Evolutionary conservation across 148 eudicot species (phyloP), one percentile per base, ranked within the genome.

Genomic region (Salicornia ramosissima): DNA sequence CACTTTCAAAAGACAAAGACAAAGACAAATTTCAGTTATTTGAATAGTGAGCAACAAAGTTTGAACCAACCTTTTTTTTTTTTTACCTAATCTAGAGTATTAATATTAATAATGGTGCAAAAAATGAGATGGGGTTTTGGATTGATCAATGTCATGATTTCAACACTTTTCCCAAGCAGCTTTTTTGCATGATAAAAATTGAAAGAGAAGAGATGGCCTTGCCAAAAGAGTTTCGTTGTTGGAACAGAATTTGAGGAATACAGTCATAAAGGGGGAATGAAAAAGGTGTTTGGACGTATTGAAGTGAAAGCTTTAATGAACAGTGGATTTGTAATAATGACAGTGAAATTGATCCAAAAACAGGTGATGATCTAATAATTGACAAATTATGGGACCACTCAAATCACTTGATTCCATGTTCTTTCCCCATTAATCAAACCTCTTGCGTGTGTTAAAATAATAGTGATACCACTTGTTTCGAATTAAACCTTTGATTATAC

Each of bases 111-210:
- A 40, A 51, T 36, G 61, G 39, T 73, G 70, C 63, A 42, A 68
- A 25, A 6, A 14, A 14, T 16, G 56, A 43, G 74, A 58, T 69
- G 69, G 73, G 69, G 24, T 69, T 75, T 75, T 69, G 74, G 74
- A 51, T 52, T 52, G 67, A 75, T 69, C 25, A 75, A 42, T 63
- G 78, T 69, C 64, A 75, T 69, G 22, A 63, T 75, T 69, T 39
- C 19, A 29, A 55, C 54, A 49, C 53, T 68, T 69, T 50, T 40
- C 4, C 33, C 3, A 51, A 60, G 62, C 22, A 46, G 33, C n/a
- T 16, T 58, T 58, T 29, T 65, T 42, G 47, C 69, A 72, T 64
- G 43, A 72, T 50, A 30, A 62, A 59, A 19, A 14, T 49, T 40
- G 14, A 22, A 53, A 40, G 52, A 64, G 26, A 16, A 15, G 69